These are phyloP conservation scores for Albophoma yamanashiensis DNA, from an alignment of 2,329 filamentous ascomycete species.

Conservation along the genomic window DNA sequence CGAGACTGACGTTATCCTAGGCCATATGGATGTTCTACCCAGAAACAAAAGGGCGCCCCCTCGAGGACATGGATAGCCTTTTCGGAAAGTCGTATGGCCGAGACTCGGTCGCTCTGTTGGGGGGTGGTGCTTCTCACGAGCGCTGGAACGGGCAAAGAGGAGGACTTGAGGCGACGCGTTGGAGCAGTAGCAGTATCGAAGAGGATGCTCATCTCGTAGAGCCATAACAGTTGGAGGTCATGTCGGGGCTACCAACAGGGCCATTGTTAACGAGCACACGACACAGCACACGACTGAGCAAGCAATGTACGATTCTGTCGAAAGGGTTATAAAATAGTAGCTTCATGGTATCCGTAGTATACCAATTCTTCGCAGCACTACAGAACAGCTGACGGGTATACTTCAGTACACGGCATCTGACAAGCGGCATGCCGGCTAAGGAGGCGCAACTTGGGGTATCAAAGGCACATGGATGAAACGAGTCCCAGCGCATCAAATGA, in stretches of 20 bases:
- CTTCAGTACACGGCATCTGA: neutral
- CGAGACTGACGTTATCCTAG: constrained; percentile 9
- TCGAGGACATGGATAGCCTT: constrained; percentile 34
- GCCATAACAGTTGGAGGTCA: neutral
- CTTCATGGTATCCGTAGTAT: neutral
- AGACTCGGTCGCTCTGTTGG: neutral
- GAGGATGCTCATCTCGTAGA: constrained; percentile 5
- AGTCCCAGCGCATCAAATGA: neutral
- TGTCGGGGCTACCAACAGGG: neutral
- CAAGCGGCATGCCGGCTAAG: neutral
- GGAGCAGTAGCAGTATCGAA: neutral
- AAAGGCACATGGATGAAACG: neutral
- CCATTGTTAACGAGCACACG: too few species aligned
- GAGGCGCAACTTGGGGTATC: neutral
- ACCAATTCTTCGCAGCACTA: too few species aligned
- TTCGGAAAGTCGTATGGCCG: constrained; percentile 17
- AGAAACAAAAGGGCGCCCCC: constrained; percentile 29
- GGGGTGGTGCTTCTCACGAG: neutral
- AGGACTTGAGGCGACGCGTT: neutral
- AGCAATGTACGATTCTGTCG: neutral
- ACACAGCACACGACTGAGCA: neutral
- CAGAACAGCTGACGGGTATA: neutral
- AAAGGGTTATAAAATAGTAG: too few species aligned
- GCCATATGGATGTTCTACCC: constrained; percentile 31
- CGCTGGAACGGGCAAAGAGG: neutral